Evolutionary conservation across 2,329 filamentous ascomycete species (phyloP), one percentile per base, ranked within the genome.

Genomic region (Diaporthe amygdali): DNA sequence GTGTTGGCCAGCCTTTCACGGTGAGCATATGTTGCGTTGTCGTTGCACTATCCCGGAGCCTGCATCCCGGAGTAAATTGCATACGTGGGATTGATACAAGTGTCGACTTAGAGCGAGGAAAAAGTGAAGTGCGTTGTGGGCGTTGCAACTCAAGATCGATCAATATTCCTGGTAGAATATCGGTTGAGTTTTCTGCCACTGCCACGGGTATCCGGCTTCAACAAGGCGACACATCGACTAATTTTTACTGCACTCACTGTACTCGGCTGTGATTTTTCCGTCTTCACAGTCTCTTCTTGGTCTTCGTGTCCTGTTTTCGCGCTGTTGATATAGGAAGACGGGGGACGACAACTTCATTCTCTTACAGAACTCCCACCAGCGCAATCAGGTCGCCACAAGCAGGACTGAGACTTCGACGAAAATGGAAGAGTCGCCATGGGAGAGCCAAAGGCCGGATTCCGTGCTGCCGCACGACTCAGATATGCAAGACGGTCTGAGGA

Each of bases 401-500:
- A 47, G 12, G 27, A 12, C 25, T 10, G n/a, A 63, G 41, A 17
- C 59, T 22, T 3, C 20, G 30, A 27, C 12, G 20, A 64, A 17
- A 4, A 64, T 64, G 59, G 59, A 64, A 47, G 59, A 49, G 30
- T 49, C 41, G 20, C 15, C 44, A 49, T 34, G 25, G 41, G 59
- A 49, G 30, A 44, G 44, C 59, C 59, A 25, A 14, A 49, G 41
- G 59, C 59, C 44, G 2, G n/a, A 37, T 25, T 69, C 66, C 10
- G 37, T 69, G 15, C 55, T 70, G 49, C 59, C 69, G 2, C 52
- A 68, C 22, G 71, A 74, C 41, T 47, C 70, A 12, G 66, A 46
- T 20, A 70, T 72, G 6, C 74, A 75, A 14, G 56, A 66, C 25
- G 76, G 76, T 34, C 68, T 78, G 12, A 74, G 74, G 41, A 73